Percentiles rank a stretch among this genome's conserved stretches.
These are phyloP conservation scores for Kodamaea kakaduensis DNA, from an alignment of 805 yeast species.

Conservation along the genomic window DNA sequence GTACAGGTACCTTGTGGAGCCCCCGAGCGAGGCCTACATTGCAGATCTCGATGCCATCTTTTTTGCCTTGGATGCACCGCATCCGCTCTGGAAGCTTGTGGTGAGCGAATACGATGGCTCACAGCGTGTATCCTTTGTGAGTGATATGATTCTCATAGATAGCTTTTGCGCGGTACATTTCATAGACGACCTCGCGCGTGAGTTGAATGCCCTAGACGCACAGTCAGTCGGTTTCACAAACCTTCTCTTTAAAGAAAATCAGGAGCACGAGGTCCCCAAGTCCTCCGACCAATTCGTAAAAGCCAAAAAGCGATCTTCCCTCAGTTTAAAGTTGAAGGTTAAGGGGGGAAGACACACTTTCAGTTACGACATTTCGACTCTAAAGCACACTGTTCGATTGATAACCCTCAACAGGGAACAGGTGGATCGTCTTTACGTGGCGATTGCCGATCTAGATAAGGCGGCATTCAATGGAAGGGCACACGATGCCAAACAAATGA, in stretches of 20 bases:
- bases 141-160: conserved; percentile 1
- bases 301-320: too few relatives aligned
- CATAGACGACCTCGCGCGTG: background rate
- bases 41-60: background rate
- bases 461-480: background rate
- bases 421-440: background rate
- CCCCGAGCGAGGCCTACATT: background rate
- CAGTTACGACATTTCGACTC: background rate
- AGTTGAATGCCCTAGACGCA: background rate
- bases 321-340: background rate
- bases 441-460: background rate
- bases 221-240: background rate
- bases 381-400: background rate
- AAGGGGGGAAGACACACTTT: background rate
- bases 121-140: conserved; percentile 2
- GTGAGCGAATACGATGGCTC: background rate
- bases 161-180: background rate
- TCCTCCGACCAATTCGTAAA: too few relatives aligned
- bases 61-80: background rate
- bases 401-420: background rate
- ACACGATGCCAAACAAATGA: background rate
- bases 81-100: conserved; percentile 2
- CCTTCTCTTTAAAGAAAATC: background rate
- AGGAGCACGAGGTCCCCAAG: background rate
- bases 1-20: background rate